Percentiles rank a stretch among this genome's conserved stretches.
Evolutionary conservation across 2,329 filamentous ascomycete genomes (phyloP).

Genomic region (Nemania bipapillata): DNA sequence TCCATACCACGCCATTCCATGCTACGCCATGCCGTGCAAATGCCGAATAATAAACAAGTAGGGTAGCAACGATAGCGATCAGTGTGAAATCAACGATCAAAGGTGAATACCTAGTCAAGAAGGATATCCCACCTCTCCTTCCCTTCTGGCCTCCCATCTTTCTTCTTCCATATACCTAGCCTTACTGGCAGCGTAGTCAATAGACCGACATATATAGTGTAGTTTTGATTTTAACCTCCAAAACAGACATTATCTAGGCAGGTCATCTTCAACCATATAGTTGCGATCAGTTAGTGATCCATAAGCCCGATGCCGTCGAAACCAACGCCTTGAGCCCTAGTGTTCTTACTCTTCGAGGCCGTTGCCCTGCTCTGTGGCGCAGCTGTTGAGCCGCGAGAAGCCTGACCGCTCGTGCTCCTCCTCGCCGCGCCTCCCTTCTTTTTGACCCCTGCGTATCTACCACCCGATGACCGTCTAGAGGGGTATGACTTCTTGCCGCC

Average conservation of each 20-base stretch:
- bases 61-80: constrained; percentile 9
- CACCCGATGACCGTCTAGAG: constrained; percentile 34
- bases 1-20: constrained; percentile 22
- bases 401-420: constrained; percentile 30
- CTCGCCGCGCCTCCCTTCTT: constrained; percentile 39
- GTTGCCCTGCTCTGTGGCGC: constrained; percentile 20
- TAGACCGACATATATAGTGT: neutral
- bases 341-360: constrained; percentile 25
- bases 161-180: no score
- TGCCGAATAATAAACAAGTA: constrained; percentile 7
- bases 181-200: neutral
- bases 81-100: constrained; percentile 22
- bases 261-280: neutral
- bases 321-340: constrained; percentile 40
- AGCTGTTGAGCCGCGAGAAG: constrained; percentile 27
- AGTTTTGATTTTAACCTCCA: no score
- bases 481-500: constrained; percentile 42
- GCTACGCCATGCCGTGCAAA: constrained; percentile 31
- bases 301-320: constrained; percentile 49
- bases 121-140: neutral
- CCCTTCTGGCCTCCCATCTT: neutral
- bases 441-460: constrained; percentile 37
- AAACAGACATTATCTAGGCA: neutral
- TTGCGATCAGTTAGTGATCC: constrained; percentile 43
- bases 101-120: neutral